Percentiles rank a stretch among this genome's conserved stretches.
phyloP scores from a whole-genome alignment of 345 rosid species.

The Boechera stricta region DNA sequence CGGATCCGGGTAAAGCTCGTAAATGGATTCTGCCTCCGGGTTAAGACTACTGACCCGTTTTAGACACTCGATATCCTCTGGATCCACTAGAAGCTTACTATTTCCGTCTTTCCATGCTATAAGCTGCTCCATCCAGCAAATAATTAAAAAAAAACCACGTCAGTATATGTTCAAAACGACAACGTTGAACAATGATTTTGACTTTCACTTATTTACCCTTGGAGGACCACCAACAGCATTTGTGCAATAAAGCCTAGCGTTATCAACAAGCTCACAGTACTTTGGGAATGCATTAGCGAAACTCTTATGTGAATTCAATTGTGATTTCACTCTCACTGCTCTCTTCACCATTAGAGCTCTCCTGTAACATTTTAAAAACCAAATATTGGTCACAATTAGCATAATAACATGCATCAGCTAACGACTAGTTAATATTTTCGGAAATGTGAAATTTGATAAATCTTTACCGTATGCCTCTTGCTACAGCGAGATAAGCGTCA shows the following conservation, averaged over 20 bases:
- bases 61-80: constrained; percentile 61
- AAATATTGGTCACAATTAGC: neutral
- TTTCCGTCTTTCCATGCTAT: constrained; percentile 84
- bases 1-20: constrained; percentile 63
- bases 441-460: neutral
- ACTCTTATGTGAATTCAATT: constrained; percentile 80
- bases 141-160: neutral
- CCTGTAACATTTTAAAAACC: neutral
- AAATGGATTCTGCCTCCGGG: constrained; percentile 67
- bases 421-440: neutral
- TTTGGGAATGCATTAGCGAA: constrained; percentile 80
- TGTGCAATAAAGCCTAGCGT: constrained; percentile 83
- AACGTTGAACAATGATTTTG: neutral
- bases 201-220: constrained; percentile 49
- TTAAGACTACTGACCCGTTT: constrained; percentile 53
- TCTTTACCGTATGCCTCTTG: constrained; percentile 79
- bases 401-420: neutral
- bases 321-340: constrained; percentile 88
- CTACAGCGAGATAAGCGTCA: constrained; percentile 88
- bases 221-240: constrained; percentile 78
- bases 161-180: neutral
- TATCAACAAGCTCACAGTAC: constrained; percentile 76
- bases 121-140: constrained; percentile 50
- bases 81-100: constrained; percentile 67
- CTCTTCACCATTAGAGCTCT: constrained; percentile 81